These are phyloP conservation scores for Pestalotiopsis sp. DNA, from an alignment of 2,329 filamentous ascomycete species.

Conservation along the genomic window DNA sequence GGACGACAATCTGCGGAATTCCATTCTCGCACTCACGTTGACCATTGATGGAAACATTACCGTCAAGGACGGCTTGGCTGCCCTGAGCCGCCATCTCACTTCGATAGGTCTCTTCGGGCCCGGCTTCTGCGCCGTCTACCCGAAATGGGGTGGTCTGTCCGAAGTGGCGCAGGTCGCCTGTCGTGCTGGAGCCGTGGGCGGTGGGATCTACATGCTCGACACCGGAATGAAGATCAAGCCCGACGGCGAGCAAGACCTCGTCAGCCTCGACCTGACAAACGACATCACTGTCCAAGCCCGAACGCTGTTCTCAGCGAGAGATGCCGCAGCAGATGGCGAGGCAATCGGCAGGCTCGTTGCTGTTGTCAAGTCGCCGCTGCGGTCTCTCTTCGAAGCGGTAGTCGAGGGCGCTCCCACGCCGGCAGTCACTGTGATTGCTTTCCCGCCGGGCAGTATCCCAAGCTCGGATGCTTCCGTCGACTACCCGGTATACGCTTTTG, in stretches of 20 bases:
- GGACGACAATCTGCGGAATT: constrained; percentile 65
- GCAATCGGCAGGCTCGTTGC: constrained; percentile 62
- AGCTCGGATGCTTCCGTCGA: constrained; percentile 33
- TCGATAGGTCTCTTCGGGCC: constrained; percentile 87
- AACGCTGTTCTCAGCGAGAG: constrained; percentile 48
- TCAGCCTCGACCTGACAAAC: constrained; percentile 55
- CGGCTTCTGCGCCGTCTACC: constrained; percentile 85
- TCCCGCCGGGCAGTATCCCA: constrained; percentile 54
- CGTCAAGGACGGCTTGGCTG: constrained; percentile 65
- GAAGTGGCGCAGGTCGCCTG: constrained; percentile 92
- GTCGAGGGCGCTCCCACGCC: constrained; percentile 76
- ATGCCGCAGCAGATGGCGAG: constrained; percentile 23
- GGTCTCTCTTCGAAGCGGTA: constrained; percentile 65
- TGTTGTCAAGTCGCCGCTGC: constrained; percentile 67
- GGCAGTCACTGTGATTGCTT: constrained; percentile 69
- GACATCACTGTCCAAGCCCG: constrained; percentile 57
- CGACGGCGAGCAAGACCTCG: constrained; percentile 21
- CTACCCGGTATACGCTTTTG: constrained; percentile 58
- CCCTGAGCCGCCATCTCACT: constrained; percentile 75
- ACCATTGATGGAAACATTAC: constrained; percentile 65
- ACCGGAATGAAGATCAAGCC: constrained; percentile 56
- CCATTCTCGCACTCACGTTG: constrained; percentile 68
- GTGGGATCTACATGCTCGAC: constrained; percentile 84
- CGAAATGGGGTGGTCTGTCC: constrained; percentile 89
- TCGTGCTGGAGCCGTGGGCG: constrained; percentile 86